Percentiles rank a stretch among this genome's conserved stretches.
Conservation (phyloP, 805 yeast genomes). For the Zygosaccharomyces rouxii region DNA sequence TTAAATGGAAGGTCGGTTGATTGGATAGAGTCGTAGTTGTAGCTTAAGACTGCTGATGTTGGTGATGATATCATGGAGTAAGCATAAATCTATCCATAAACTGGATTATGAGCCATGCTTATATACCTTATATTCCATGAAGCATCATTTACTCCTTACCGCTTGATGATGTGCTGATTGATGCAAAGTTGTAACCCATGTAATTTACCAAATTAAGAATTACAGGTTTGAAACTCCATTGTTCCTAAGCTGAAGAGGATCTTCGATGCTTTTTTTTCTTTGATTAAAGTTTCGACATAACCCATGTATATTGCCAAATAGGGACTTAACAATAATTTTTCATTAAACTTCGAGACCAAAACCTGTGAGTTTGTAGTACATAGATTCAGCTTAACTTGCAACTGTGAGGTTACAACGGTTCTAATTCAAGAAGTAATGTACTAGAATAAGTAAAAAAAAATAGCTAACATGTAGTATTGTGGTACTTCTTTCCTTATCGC, state of each 20-base stretch:
- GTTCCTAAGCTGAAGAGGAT: neutral
- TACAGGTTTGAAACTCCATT: constrained; percentile 1
- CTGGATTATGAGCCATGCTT: neutral
- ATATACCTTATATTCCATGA: neutral
- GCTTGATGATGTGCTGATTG: neutral
- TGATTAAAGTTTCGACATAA: neutral
- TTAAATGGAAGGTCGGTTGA: neutral
- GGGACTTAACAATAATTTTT: constrained; percentile 2
- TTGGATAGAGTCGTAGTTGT: neutral
- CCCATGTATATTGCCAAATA: constrained; percentile 6
- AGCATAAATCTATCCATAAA: neutral
- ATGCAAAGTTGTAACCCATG: neutral
- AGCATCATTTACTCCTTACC: too few relatives aligned
- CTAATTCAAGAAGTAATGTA: constrained; percentile 1
- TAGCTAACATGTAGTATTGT: neutral
- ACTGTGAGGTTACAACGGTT: neutral
- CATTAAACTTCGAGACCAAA: neutral
- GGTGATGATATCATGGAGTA: neutral
- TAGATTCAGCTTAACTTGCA: neutral
- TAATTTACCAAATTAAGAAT: neutral
- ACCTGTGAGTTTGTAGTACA: neutral
- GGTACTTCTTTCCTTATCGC: neutral
- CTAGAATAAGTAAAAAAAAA: neutral
- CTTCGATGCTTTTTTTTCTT: neutral
- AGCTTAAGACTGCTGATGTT: neutral